A percentile compares a stretch with the other conserved stretches of the same genome.
Evolutionary conservation across 805 yeast genomes (phyloP).

Genomic region (Cyberlindnera samutprakarnensis): DNA sequence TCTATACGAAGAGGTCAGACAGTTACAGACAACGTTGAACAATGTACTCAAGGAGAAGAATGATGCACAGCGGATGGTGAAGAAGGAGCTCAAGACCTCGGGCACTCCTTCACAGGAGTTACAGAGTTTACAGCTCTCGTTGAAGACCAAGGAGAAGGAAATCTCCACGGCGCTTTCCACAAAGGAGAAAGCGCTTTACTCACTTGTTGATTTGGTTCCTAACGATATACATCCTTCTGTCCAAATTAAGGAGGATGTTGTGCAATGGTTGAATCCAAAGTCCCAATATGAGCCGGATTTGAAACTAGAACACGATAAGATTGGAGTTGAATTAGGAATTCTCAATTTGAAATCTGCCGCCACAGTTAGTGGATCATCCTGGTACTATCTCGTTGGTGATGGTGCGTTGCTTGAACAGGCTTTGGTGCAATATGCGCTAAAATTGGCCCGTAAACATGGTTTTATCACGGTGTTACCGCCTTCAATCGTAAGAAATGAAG

Average conservation of each 20-base stretch:
- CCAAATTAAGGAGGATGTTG: constrained; percentile 33
- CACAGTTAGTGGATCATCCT: constrained; percentile 67
- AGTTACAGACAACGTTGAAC: constrained; percentile 18
- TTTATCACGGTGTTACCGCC: constrained; percentile 78
- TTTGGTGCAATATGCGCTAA: constrained; percentile 67
- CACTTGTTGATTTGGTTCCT: constrained; percentile 49
- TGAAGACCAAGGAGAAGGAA: constrained; percentile 17
- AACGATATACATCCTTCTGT: constrained; percentile 49
- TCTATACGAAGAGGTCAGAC: constrained; percentile 16
- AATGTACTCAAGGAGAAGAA: constrained; percentile 24
- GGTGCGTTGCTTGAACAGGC: constrained; percentile 92
- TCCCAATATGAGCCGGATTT: constrained; percentile 20
- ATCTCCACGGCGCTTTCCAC: constrained; percentile 11
- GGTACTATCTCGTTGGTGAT: constrained; percentile 78
- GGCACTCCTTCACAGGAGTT: constrained; percentile 6
- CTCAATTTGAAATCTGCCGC: constrained; percentile 71
- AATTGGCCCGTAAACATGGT: constrained; percentile 57
- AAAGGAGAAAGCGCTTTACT: constrained; percentile 30
- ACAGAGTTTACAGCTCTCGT: constrained; percentile 10
- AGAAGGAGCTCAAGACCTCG: constrained; percentile 17
- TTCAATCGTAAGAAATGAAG: constrained; percentile 68
- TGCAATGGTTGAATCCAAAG: constrained; percentile 43
- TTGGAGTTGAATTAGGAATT: constrained; percentile 61
- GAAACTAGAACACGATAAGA: constrained; percentile 52
- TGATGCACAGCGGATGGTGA: constrained; percentile 20